Evolutionary conservation across 73 alveolate genomes (phyloP), one percentile per base, ranked within the genome.

Genomic region (Tetrahymena borealis): DNA sequence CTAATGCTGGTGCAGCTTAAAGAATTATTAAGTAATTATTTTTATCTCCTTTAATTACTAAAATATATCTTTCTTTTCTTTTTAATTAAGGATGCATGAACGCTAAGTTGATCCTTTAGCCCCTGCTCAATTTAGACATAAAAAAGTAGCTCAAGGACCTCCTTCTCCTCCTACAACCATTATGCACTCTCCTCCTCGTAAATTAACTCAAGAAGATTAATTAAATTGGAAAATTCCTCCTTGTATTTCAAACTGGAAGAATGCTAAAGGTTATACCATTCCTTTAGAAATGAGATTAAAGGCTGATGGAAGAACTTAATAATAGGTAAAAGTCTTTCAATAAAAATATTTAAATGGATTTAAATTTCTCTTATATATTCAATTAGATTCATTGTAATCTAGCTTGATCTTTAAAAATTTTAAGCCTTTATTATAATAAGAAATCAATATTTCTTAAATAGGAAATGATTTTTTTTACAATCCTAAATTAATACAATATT

Each of bases 181-280:
- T 24, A 96, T 94, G 96, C 94, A 98, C 42, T 96, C 98, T 37
- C 99, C 99, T 1, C 98, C 98, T 39, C 94, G 99, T 78, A 96
- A 98, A 90, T 91, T 98, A 7, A 98, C 99, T 2, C 92, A 94
- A 35, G 95, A 99, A 95, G 99, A 99, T 91, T 98, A 98, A 95
- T 90, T 94, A 94, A 99, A 98, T 93, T 98, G 99, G 99, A 99
- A 99, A 96, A 97, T 99, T 79, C 99, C 99, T 7, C 99, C 99
- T 3, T 98, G 99, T 94, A 98, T 98, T 78, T 97, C 99, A 35
- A 98, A 98, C 95, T 98, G 99, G 99, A 98, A 98, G 97, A 99
- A 99, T 85, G 99, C 99, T 18, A 98, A 98, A 96, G 99, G 99
- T 9, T 98, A 98, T 97, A 99, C 99, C 38, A 98, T 98, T 91